Evolutionary conservation across 768 basidiomycete genomes (phyloP).

Genomic region (Nevesoporus exiguus): DNA sequence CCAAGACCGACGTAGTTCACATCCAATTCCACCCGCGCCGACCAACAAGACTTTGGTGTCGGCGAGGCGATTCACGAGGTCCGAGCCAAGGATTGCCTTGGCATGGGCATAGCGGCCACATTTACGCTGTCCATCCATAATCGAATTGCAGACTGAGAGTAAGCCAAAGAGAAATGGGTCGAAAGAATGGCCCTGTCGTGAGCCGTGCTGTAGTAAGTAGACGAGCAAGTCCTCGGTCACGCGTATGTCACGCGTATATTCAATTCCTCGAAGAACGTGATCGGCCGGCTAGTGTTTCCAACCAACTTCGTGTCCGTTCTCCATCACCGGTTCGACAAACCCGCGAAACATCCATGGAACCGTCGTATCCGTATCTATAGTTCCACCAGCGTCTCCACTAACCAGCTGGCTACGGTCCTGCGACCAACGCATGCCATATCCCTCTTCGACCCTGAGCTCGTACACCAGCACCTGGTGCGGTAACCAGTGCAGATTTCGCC

Average conservation of each 20-base stretch:
- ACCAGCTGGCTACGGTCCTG: slow-evolving; percentile 37
- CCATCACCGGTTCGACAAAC: slow-evolving; percentile 67
- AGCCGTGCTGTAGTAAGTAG: not conserved
- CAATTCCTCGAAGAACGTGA: not conserved
- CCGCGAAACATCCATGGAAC: slow-evolving; percentile 57
- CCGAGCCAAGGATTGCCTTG: slow-evolving; percentile 74
- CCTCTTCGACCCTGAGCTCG: slow-evolving; percentile 54
- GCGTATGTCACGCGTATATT: slow-evolving; percentile 28
- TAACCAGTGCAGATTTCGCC: slow-evolving; percentile 66
- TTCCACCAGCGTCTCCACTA: not conserved
- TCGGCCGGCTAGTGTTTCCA: slow-evolving; percentile 51
- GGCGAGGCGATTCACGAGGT: slow-evolving; percentile 58
- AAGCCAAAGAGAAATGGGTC: not conserved
- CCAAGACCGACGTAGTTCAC: slow-evolving; percentile 74
- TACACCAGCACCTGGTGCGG: slow-evolving; percentile 62
- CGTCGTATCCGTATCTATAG: not conserved
- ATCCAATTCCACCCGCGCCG: slow-evolving; percentile 96
- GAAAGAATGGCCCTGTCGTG: too few relatives aligned
- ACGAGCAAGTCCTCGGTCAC: slow-evolving; percentile 15
- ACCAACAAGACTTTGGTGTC: slow-evolving; percentile 79
- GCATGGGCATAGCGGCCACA: slow-evolving; percentile 55
- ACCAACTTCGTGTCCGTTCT: slow-evolving; percentile 58
- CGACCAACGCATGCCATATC: slow-evolving; percentile 69
- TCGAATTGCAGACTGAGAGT: too few relatives aligned
- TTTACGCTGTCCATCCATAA: slow-evolving; percentile 10